Conservation (phyloP, 495 filamentous ascomycete genomes). For the Tuber aestivum region DNA sequence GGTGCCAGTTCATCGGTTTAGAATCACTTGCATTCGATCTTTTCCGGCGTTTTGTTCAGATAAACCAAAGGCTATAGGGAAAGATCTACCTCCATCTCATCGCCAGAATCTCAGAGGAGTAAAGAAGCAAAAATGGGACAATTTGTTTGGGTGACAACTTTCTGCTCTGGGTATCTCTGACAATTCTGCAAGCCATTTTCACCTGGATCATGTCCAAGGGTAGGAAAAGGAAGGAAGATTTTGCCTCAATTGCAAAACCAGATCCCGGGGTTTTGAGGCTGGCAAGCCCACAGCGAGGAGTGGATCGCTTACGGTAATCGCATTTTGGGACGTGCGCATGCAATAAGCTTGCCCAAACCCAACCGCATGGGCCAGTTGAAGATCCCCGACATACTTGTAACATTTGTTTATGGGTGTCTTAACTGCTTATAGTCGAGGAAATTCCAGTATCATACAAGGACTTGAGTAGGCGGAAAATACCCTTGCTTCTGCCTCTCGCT, state of each 20-base stretch:
- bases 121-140: background rate
- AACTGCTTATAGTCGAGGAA: background rate
- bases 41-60: background rate
- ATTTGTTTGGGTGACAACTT: background rate
- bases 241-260: conserved; percentile 24
- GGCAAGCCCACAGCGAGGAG: conserved; percentile 16
- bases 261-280: conserved; percentile 28
- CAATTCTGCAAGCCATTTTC: conserved; percentile 12
- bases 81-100: background rate
- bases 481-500: background rate
- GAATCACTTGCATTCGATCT: background rate
- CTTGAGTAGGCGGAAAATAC: conserved; percentile 4
- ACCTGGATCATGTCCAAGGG: conserved; percentile 22
- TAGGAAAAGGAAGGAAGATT: conserved; percentile 12
- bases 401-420: conserved; percentile 6
- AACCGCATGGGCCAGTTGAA: conserved; percentile 36
- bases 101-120: background rate
- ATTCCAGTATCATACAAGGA: background rate
- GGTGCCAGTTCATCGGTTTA: background rate
- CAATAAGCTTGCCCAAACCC: conserved; percentile 34
- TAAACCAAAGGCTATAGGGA: background rate
- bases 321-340: conserved; percentile 34
- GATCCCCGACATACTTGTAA: conserved; percentile 26
- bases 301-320: conserved; percentile 35
- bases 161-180: background rate